Conservation (phyloP, 2,329 filamentous ascomycete genomes). For the Aspergillus fumigatus region DNA sequence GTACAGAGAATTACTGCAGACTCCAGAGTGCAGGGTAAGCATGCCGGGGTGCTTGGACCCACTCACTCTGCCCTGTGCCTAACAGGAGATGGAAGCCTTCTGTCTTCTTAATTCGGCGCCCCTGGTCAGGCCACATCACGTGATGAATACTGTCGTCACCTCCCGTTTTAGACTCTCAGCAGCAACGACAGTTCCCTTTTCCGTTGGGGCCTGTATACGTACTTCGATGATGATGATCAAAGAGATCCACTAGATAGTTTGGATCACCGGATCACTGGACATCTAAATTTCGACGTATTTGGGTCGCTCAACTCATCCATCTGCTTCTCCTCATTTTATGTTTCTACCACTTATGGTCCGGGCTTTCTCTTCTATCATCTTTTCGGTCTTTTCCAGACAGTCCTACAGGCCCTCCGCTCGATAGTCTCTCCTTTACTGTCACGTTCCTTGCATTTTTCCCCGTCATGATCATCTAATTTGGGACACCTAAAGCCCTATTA, state of each 20-base stretch:
- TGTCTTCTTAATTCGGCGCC: constrained; percentile 1
- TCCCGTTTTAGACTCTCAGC: not conserved
- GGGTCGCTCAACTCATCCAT: not conserved
- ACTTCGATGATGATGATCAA: not conserved
- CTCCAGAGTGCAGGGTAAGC: not conserved
- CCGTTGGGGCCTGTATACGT: not conserved
- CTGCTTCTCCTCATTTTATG: not conserved
- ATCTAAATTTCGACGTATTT: not conserved
- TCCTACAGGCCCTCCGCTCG: constrained; percentile 6
- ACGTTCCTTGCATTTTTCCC: constrained; percentile 2
- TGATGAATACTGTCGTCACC: constrained; percentile 12
- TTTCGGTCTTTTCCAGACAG: constrained; percentile 1
- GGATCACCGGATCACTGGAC: not conserved
- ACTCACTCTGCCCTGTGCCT: not conserved
- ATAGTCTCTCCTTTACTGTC: constrained; percentile 11
- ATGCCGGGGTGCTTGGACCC: not conserved
- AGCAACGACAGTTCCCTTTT: constrained; percentile 2
- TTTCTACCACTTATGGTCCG: constrained; percentile 1
- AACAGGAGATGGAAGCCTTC: too few species aligned
- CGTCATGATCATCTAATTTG: constrained; percentile 9
- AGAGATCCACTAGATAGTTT: not conserved
- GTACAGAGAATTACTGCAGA: not conserved
- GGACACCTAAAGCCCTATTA: constrained; percentile 9
- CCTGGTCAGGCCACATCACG: constrained; percentile 1
- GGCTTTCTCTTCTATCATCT: constrained; percentile 2